These are phyloP conservation scores for Teunomyces lycoperdinae DNA, from an alignment of 805 yeast genomes.

Conservation along the genomic window DNA sequence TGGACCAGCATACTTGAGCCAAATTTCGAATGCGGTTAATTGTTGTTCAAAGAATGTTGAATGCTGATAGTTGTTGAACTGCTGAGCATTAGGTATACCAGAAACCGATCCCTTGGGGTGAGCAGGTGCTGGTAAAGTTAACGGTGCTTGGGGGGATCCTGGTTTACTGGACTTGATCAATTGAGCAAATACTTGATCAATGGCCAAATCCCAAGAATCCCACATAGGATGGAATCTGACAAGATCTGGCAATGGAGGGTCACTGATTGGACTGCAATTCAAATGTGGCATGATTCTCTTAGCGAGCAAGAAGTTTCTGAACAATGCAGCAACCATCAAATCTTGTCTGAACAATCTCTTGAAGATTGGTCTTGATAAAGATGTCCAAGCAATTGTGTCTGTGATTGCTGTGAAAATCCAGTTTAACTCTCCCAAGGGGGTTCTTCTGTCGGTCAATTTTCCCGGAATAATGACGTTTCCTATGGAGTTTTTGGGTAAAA, in stretches of 20 bases:
- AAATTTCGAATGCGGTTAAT: slow-evolving; percentile 90
- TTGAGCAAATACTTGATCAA: slow-evolving; percentile 86
- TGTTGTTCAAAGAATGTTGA: slow-evolving; percentile 95
- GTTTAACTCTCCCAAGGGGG: slow-evolving; percentile 92
- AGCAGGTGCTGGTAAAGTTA: not conserved
- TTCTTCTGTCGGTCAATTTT: slow-evolving; percentile 83
- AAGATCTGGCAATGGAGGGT: slow-evolving; percentile 85
- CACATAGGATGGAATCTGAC: slow-evolving; percentile 86
- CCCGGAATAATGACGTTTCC: slow-evolving; percentile 81
- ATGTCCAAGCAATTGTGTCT: slow-evolving; percentile 97
- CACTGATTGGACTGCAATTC: slow-evolving; percentile 92
- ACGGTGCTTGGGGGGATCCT: not conserved
- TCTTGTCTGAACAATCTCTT: slow-evolving; percentile 92
- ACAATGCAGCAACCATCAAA: slow-evolving; percentile 92
- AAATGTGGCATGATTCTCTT: slow-evolving; percentile 90
- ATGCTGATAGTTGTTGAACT: slow-evolving; percentile 64
- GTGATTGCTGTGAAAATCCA: slow-evolving; percentile 99
- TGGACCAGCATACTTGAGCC: slow-evolving; percentile 86
- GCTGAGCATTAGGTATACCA: slow-evolving; percentile 11
- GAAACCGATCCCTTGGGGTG: not conserved
- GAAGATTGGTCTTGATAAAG: slow-evolving; percentile 81
- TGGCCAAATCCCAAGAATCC: slow-evolving; percentile 97
- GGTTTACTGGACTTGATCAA: slow-evolving; percentile 43
- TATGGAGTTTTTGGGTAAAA: slow-evolving; percentile 44
- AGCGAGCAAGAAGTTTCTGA: slow-evolving; percentile 88